phyloP scores from a whole-genome alignment of 768 basidiomycete genomes.

The Phylloporus arenicola region DNA sequence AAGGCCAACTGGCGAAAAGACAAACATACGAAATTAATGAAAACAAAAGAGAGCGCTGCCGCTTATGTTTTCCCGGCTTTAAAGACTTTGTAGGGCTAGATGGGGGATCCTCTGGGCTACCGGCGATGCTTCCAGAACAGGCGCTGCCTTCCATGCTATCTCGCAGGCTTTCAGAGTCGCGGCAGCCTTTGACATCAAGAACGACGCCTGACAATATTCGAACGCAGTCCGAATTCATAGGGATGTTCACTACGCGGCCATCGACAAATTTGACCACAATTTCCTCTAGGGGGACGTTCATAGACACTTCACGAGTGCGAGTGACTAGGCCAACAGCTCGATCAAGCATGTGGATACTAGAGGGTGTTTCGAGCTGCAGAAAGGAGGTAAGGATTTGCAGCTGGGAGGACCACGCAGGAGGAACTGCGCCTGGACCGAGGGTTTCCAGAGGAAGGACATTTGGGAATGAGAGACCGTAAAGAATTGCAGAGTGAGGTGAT shows the following conservation, averaged over 20 bases:
- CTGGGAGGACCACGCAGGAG: constrained; percentile 51
- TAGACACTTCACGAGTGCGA: constrained; percentile 53
- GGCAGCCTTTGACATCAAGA: constrained; percentile 45
- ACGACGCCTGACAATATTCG: constrained; percentile 47
- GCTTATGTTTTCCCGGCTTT: constrained; percentile 53
- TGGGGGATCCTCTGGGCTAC: constrained; percentile 17
- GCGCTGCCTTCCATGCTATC: constrained; percentile 29
- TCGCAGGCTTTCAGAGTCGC: constrained; percentile 31
- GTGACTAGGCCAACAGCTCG: constrained; percentile 51
- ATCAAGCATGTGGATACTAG: constrained; percentile 53
- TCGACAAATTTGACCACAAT: constrained; percentile 56
- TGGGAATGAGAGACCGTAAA: constrained; percentile 54
- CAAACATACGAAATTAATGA: constrained; percentile 52
- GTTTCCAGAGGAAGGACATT: constrained; percentile 32
- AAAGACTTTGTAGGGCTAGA: constrained; percentile 22
- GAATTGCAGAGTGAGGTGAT: constrained; percentile 45
- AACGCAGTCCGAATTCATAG: constrained; percentile 38
- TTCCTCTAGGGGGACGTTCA: constrained; percentile 47
- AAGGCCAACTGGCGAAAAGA: background rate
- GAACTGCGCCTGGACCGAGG: constrained; percentile 34
- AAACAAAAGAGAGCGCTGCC: constrained; percentile 65
- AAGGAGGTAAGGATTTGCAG: constrained; percentile 43
- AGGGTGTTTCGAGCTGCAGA: constrained; percentile 50
- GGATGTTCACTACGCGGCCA: constrained; percentile 46
- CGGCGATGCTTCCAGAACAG: constrained; percentile 14